Evolutionary conservation across 371 early-diverging fungal genomes (phyloP).

Genomic region (Actinomortierella ambigua): DNA sequence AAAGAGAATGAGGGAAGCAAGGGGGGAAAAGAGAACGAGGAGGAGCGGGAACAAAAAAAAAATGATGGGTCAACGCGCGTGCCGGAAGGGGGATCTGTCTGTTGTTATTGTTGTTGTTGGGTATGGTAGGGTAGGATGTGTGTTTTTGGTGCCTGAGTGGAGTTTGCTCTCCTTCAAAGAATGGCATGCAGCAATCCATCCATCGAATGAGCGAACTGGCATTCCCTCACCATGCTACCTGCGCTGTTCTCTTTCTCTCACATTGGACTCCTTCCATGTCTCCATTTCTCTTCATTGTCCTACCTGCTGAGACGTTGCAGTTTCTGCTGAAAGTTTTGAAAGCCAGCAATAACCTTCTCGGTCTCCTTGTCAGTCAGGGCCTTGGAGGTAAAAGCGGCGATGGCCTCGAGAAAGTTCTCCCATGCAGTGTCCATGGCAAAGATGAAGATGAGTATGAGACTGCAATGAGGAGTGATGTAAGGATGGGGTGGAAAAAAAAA

Average conservation of each 20-base stretch:
- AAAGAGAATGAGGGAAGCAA: not conserved
- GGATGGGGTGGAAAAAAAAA: not conserved
- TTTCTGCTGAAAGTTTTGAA: slow-evolving; percentile 72
- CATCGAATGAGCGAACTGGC: no score
- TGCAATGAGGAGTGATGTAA: not conserved
- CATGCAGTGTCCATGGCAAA: slow-evolving; percentile 43
- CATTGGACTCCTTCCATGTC: no score
- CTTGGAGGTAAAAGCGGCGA: slow-evolving; percentile 76
- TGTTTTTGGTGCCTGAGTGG: no score
- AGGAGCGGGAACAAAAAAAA: not conserved
- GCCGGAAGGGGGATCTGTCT: no score
- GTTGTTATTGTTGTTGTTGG: no score
- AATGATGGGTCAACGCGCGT: no score
- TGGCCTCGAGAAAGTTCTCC: slow-evolving; percentile 80
- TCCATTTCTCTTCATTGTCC: not conserved
- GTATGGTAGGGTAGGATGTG: no score
- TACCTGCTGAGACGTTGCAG: slow-evolving; percentile 72
- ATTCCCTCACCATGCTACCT: no score
- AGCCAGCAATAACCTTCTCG: slow-evolving; percentile 69
- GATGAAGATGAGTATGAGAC: not conserved
- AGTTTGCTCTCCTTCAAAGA: no score
- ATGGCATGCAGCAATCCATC: no score
- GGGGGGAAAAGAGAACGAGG: not conserved
- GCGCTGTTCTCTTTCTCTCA: no score
- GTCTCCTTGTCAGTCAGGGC: slow-evolving; percentile 85